phyloP scores from a whole-genome alignment of 2,329 filamentous ascomycete species.

The Talaromyces sp. region DNA sequence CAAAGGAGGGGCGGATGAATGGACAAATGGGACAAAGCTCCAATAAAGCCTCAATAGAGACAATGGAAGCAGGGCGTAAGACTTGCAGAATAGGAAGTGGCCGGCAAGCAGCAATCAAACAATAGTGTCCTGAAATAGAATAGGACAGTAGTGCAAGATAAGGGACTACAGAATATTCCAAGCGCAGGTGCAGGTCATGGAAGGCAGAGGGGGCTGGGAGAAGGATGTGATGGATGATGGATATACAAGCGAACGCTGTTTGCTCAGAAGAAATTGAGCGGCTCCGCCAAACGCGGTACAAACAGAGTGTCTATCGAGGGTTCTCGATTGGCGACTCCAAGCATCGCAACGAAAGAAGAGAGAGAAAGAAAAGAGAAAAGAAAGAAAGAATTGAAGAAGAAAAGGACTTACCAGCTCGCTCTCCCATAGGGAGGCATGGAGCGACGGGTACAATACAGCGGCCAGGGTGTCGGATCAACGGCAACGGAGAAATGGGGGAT shows the following conservation, averaged over 20 bases:
- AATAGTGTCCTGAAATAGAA: not conserved
- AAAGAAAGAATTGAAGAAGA: not conserved
- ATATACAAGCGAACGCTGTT: not conserved
- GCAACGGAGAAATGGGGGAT: not conserved
- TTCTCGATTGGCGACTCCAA: not conserved
- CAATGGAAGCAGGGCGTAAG: not conserved
- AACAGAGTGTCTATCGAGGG: not conserved
- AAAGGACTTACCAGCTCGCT: constrained; percentile 12
- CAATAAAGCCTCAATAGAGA: not conserved
- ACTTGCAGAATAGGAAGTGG: not conserved
- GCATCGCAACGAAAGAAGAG: not conserved
- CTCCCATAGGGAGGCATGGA: constrained; percentile 12
- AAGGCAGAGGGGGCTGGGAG: not conserved
- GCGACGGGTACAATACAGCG: constrained; percentile 9
- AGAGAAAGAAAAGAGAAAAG: not conserved
- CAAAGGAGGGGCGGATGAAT: not conserved
- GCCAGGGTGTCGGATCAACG: constrained; percentile 9
- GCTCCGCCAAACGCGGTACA: not conserved
- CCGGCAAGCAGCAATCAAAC: not conserved
- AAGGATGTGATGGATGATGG: not conserved
- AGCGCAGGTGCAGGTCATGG: not conserved
- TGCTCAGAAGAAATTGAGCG: no score
- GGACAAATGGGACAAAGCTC: not conserved
- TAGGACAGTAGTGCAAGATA: not conserved
- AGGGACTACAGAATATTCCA: not conserved